Percentiles rank a stretch among this genome's conserved stretches.
Evolutionary conservation across 2,329 filamentous ascomycete species (phyloP).

Genomic region (Neofusicoccum parvum): DNA sequence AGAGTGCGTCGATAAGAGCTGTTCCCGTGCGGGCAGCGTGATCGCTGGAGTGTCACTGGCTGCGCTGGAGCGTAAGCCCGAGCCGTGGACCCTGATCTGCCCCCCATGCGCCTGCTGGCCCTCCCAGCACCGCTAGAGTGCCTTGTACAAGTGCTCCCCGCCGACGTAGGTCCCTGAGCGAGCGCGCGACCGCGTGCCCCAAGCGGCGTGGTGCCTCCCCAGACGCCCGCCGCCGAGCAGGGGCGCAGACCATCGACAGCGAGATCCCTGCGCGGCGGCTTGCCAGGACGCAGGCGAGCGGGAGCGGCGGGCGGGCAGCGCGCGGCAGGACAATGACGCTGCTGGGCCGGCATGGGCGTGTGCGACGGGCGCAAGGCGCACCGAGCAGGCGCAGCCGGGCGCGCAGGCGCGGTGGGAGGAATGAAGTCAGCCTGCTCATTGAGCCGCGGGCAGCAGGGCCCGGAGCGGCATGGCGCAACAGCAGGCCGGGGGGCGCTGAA

Average conservation of each 20-base stretch:
- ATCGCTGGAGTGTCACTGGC: not conserved
- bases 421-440: constrained; percentile 3
- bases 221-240: not conserved
- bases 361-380: constrained; percentile 1
- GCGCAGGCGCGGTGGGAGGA: not conserved
- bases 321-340: not conserved
- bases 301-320: too few species aligned
- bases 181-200: too few species aligned
- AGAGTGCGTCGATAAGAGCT: not conserved
- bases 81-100: constrained; percentile 14
- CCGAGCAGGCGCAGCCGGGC: constrained; percentile 4
- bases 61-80: not conserved
- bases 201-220: too few species aligned
- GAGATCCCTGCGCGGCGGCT: not conserved
- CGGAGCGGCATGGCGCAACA: not conserved
- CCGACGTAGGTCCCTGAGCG: too few species aligned
- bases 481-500: not conserved
- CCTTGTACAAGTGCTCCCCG: not conserved
- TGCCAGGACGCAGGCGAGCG: too few species aligned
- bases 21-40: not conserved
- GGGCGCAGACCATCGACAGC: not conserved
- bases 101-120: not conserved
- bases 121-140: not conserved
- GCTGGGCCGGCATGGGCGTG: constrained; percentile 6
- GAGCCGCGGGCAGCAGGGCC: too few species aligned